phyloP scores from a whole-genome alignment of 805 yeast species.

The Starmerella potacharoeniae region DNA sequence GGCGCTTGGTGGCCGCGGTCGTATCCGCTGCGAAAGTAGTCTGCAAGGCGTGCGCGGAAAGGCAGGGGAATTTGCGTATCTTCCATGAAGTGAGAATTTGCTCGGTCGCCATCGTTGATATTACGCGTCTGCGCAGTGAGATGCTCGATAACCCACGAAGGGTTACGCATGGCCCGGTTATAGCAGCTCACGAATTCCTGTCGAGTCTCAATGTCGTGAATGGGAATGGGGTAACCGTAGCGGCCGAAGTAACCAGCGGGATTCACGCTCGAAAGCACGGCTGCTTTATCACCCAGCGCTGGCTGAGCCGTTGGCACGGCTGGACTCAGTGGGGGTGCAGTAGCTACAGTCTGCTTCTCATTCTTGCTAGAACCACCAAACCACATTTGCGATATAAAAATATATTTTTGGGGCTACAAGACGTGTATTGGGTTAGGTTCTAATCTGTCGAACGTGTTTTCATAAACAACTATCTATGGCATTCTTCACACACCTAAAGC shows the following conservation, averaged over 20 bases:
- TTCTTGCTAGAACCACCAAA: slow-evolving; percentile 7
- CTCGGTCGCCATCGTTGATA: slow-evolving; percentile 47
- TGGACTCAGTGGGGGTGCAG: neutral
- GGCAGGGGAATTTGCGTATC: slow-evolving; percentile 68
- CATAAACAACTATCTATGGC: no score
- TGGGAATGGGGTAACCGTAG: slow-evolving; percentile 93
- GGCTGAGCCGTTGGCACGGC: neutral
- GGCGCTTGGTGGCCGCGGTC: slow-evolving; percentile 98
- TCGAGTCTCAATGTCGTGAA: slow-evolving; percentile 66
- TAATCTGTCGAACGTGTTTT: no score
- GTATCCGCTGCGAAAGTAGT: slow-evolving; percentile 89
- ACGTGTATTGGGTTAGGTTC: neutral
- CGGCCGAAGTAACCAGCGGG: slow-evolving; percentile 73
- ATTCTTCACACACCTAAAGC: no score
- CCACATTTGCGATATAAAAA: neutral
- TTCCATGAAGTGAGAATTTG: slow-evolving; percentile 72
- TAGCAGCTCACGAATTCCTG: slow-evolving; percentile 76
- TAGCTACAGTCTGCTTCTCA: neutral
- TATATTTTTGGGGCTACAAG: neutral
- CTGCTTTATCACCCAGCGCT: neutral
- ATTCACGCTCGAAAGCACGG: slow-evolving; percentile 31
- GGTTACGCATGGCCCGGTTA: slow-evolving; percentile 75
- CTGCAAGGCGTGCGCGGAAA: slow-evolving; percentile 67
- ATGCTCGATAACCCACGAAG: slow-evolving; percentile 71
- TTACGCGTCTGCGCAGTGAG: slow-evolving; percentile 54